Base-by-base conservation (phyloP, 305 asterid genomes). In the Fraxinus angustifolia region DNA sequence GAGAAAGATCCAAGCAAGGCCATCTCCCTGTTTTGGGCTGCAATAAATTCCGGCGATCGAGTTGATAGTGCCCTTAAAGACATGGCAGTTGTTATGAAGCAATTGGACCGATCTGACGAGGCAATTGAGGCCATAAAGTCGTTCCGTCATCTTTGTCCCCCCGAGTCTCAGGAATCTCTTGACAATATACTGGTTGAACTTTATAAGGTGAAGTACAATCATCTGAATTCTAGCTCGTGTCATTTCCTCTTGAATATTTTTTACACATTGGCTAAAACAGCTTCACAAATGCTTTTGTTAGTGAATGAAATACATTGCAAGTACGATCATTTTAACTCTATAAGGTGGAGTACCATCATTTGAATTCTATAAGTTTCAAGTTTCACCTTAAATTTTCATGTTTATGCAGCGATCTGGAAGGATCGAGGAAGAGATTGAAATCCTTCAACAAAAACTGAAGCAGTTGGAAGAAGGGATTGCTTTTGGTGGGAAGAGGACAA, bases 11-110 rank as follows among this genome's bases (percentile, higher is more conserved):
- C 97, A 67, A 86, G 88, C 90, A 90, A 79, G 90, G 97, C 98
- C 1, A 73, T 96, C 45, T 91, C 97, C 78, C 88, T 96, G 73
- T 96, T 96, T 83, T 96, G 98, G 99, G 90, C 97, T 0, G 93
- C 99, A 8, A 96, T 96, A 71, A 96, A 96, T 83, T 86, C 96
- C 2, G 97, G 98, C 21, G 98, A 96, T 85, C 90, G 98, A 71
- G 94, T 92, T 8, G 98, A 94, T 26, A 96, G 99, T 87, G 94
- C 99, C 73, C 87, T 96, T 12, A 96, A 96, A 84, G 99, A 96
- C 89, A 96, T 94, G 99, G 98, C 99, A 17, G 87, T 93, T 34
- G 97, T 92, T 42, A 93, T 94, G 99, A 96, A 94, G 79, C 99
- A 93, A 71, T 81, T 96, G 85, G 83, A 91, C 75, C 88, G 98